Percentiles rank a stretch among this genome's conserved stretches.
These are phyloP conservation scores for Brasenia schreberi DNA, from an alignment of 164 flowering plant species.

Conservation along the genomic window DNA sequence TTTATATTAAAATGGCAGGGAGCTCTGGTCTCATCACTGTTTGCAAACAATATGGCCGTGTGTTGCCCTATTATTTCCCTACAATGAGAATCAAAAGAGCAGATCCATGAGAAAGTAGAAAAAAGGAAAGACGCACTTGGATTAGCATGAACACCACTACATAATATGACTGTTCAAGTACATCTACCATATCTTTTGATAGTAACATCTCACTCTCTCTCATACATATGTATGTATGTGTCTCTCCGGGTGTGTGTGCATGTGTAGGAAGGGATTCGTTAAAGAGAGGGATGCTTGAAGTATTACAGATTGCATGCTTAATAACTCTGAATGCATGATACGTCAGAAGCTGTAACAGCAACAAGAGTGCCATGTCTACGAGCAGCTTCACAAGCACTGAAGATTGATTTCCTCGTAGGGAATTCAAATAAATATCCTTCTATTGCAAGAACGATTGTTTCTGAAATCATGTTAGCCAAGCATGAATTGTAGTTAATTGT, in stretches of 20 bases:
- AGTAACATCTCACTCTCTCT: no score
- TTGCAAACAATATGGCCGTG: slow-evolving; percentile 83
- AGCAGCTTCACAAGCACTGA: slow-evolving; percentile 75
- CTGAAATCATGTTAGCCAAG: slow-evolving; percentile 52
- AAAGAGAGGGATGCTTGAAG: no score
- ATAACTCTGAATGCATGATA: slow-evolving; percentile 78
- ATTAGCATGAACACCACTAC: no score
- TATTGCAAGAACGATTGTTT: slow-evolving; percentile 69
- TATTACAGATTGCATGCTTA: no score
- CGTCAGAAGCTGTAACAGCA: slow-evolving; percentile 92
- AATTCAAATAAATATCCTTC: slow-evolving; percentile 95
- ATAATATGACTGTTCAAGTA: no score
- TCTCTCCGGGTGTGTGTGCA: no score
- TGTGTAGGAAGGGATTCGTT: no score
- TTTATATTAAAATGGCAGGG: slow-evolving; percentile 56
- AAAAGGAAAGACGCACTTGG: no score
- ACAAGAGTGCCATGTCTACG: slow-evolving; percentile 63
- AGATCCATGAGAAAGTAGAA: background rate
- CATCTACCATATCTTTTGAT: no score
- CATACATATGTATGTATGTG: no score
- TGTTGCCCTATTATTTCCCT: slow-evolving; percentile 84
- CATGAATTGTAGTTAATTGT: slow-evolving; percentile 46
- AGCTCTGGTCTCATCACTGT: slow-evolving; percentile 83
- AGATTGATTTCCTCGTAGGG: slow-evolving; percentile 68
- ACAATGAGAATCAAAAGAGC: slow-evolving; percentile 5